Conservation (phyloP, 2,329 filamentous ascomycete species). For the Colletotrichum theobromicola region DNA sequence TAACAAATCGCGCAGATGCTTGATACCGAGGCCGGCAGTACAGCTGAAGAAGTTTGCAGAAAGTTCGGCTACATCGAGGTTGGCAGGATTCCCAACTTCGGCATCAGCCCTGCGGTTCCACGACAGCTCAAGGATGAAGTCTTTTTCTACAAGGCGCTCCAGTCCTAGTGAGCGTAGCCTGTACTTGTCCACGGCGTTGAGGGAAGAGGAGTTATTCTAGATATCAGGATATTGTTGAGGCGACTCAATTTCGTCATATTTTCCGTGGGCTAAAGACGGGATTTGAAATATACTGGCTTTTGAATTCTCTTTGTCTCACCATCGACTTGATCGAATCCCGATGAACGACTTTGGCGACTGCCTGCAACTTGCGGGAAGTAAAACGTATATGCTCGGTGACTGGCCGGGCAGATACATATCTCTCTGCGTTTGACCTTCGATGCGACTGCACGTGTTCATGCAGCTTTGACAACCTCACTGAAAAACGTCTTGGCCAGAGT, state of each 20-base stretch:
- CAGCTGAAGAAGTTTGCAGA: conserved; percentile 58
- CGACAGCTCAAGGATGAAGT: conserved; percentile 55
- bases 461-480: background rate
- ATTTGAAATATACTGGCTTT: background rate
- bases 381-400: background rate
- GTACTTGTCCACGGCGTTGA: background rate
- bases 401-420: background rate
- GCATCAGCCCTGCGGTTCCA: conserved; percentile 45
- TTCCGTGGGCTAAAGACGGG: background rate
- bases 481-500: background rate
- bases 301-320: background rate
- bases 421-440: background rate
- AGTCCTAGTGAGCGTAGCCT: background rate
- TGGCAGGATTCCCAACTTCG: conserved; percentile 61
- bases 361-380: background rate
- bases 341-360: background rate
- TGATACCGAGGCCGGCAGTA: conserved; percentile 56
- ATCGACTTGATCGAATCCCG: background rate
- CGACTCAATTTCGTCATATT: background rate
- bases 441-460: background rate
- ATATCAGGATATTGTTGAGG: background rate
- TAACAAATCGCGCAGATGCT: conserved; percentile 44
- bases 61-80: conserved; percentile 61
- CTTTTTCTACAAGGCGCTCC: conserved; percentile 65
- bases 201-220: background rate